Percentiles rank a stretch among this genome's conserved stretches.
phyloP scores from a whole-genome alignment of 2,329 filamentous ascomycete species.

The Dothistroma pini region DNA sequence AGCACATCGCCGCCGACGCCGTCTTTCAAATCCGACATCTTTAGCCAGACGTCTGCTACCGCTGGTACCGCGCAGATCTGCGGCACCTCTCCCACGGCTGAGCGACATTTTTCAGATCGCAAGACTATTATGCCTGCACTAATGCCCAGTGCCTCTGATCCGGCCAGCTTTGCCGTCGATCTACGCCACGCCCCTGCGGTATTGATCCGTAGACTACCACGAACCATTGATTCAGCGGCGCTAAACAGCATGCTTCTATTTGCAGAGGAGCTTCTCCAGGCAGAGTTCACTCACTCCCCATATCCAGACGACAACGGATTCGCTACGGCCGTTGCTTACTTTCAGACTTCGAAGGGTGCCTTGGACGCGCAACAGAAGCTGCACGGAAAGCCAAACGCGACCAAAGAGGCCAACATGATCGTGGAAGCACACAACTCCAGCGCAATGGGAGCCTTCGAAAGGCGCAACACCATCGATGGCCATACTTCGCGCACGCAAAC shows the following conservation, averaged over 20 bases:
- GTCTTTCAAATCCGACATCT: slow-evolving; percentile 36
- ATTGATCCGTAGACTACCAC: slow-evolving; percentile 57
- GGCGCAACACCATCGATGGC: slow-evolving; percentile 54
- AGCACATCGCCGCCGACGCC: slow-evolving; percentile 22
- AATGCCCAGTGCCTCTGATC: slow-evolving; percentile 26
- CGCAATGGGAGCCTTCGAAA: slow-evolving; percentile 23
- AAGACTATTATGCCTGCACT: slow-evolving; percentile 30
- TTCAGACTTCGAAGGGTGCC: slow-evolving; percentile 55
- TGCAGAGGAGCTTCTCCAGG: slow-evolving; percentile 59
- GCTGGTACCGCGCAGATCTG: slow-evolving; percentile 35
- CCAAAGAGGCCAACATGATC: slow-evolving; percentile 57
- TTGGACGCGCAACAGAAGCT: slow-evolving; percentile 58
- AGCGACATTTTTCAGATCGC: slow-evolving; percentile 39
- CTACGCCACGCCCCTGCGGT: slow-evolving; percentile 38
- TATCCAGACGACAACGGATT: slow-evolving; percentile 55
- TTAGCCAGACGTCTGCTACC: slow-evolving; percentile 28
- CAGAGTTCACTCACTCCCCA: slow-evolving; percentile 54
- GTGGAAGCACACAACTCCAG: slow-evolving; percentile 51
- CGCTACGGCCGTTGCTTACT: slow-evolving; percentile 56
- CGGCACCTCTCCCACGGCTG: slow-evolving; percentile 40
- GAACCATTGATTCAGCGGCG: slow-evolving; percentile 55
- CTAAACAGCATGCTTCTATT: slow-evolving; percentile 63
- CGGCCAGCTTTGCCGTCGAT: slow-evolving; percentile 18
- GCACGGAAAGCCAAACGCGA: slow-evolving; percentile 59
- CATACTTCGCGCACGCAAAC: slow-evolving; percentile 42